These are phyloP conservation scores for Microcera coccophila DNA, from an alignment of 2,329 filamentous ascomycete genomes.

Conservation along the genomic window DNA sequence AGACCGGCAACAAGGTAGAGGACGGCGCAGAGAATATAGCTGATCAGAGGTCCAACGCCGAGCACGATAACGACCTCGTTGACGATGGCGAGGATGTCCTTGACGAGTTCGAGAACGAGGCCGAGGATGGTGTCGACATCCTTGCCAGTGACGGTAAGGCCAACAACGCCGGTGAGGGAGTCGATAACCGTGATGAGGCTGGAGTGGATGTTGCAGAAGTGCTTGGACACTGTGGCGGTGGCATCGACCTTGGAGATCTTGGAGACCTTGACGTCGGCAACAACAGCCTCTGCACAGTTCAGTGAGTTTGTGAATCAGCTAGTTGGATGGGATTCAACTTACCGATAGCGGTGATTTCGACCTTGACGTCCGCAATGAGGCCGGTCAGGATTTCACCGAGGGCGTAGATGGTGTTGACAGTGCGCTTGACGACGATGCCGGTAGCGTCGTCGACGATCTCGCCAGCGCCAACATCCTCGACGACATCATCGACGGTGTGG, in stretches of 20 bases:
- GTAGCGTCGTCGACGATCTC: constrained; percentile 3
- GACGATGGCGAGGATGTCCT: constrained; percentile 20
- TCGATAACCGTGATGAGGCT: constrained; percentile 23
- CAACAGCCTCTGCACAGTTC: not conserved
- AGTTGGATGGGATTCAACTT: not conserved
- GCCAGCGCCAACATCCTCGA: constrained; percentile 4
- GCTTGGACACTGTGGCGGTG: not conserved
- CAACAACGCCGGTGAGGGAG: constrained; percentile 19
- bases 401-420: not conserved
- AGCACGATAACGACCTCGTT: constrained; percentile 20
- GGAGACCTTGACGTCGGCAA: constrained; percentile 12
- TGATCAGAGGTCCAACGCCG: constrained; percentile 23
- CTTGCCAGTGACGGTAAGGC: constrained; percentile 17
- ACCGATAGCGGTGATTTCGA: constrained; percentile 12
- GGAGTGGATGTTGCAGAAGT: constrained; percentile 16
- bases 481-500: not conserved
- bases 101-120: constrained; percentile 19
- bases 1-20: constrained; percentile 26
- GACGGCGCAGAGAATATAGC: constrained; percentile 26
- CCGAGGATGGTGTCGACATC: constrained; percentile 24
- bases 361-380: constrained; percentile 19
- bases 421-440: constrained; percentile 3
- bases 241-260: constrained; percentile 12
- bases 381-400: constrained; percentile 5
- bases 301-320: not conserved